Percentiles rank a stretch among this genome's conserved stretches.
Conservation (phyloP, 306 rosid species). For the Sophora flavescens region DNA sequence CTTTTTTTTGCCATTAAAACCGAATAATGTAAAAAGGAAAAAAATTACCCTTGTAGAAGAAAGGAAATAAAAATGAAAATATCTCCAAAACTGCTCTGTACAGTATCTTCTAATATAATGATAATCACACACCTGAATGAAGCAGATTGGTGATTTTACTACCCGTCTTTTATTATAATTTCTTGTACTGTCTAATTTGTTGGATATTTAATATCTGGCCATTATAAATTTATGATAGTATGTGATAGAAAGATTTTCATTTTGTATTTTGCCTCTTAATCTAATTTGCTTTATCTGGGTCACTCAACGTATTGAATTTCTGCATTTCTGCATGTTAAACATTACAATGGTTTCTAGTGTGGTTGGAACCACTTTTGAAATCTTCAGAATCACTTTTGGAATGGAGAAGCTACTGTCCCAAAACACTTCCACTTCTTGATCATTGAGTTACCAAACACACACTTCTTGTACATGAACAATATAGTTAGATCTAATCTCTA, state of each 20-base stretch:
- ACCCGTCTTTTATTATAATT: slow-evolving; percentile 11
- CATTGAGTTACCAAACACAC: too few relatives aligned
- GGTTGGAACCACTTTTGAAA: too few relatives aligned
- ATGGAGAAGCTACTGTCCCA: too few relatives aligned
- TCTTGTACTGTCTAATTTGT: slow-evolving; percentile 15
- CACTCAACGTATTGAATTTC: slow-evolving; percentile 9
- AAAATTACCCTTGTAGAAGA: background rate
- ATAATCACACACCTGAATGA: background rate
- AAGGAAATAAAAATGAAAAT: background rate
- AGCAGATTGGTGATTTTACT: slow-evolving; percentile 15
- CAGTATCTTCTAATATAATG: slow-evolving; percentile 7
- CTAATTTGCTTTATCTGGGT: slow-evolving; percentile 6
- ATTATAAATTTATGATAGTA: background rate
- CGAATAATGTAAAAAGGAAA: slow-evolving; percentile 6
- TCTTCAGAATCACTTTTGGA: too few relatives aligned
- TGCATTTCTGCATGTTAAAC: slow-evolving; percentile 10
- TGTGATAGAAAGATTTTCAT: slow-evolving; percentile 3
- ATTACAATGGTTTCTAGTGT: background rate
- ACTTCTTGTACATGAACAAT: slow-evolving; percentile 8
- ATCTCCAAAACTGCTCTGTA: slow-evolving; percentile 32
- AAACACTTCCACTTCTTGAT: too few relatives aligned
- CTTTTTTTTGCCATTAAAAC: slow-evolving; percentile 16
- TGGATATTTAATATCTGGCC: slow-evolving; percentile 7
- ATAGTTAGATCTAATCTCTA: background rate
- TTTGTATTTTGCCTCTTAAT: slow-evolving; percentile 23